phyloP scores from a whole-genome alignment of 305 asterid species.

The Euphrasia arctica region DNA sequence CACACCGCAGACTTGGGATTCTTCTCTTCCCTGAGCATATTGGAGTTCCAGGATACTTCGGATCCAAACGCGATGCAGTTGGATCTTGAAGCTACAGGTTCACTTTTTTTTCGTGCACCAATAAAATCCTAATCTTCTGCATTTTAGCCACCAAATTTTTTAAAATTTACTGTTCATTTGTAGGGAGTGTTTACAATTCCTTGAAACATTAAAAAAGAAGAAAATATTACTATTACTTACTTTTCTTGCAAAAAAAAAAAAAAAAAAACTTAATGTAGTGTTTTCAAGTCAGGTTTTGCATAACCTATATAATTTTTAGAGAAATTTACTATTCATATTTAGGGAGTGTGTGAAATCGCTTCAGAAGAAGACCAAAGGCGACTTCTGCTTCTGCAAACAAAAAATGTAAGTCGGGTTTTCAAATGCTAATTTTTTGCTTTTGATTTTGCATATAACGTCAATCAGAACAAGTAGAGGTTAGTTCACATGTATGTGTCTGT shows the following conservation, averaged over 20 bases:
- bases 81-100: conserved; percentile 51
- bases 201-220: too few relatives aligned
- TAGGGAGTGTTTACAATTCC: too few relatives aligned
- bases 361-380: background rate
- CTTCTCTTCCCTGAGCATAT: conserved; percentile 44
- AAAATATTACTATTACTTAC: too few relatives aligned
- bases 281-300: background rate
- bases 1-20: conserved; percentile 60
- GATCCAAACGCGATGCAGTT: conserved; percentile 41
- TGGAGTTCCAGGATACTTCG: conserved; percentile 40
- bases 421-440: background rate
- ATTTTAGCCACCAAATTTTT: conserved; percentile 7
- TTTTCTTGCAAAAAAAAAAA: too few relatives aligned
- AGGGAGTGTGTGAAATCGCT: background rate
- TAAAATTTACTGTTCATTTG: too few relatives aligned
- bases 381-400: background rate
- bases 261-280: too few relatives aligned
- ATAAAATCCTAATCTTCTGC: conserved; percentile 6
- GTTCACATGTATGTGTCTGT: background rate
- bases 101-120: conserved; percentile 1
- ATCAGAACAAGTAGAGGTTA: background rate
- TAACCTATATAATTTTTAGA: background rate
- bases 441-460: background rate
- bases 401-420: background rate
- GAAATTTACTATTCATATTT: background rate